phyloP scores from a whole-genome alignment of 2,329 filamentous ascomycete species.

The Xylariaceae sp. region DNA sequence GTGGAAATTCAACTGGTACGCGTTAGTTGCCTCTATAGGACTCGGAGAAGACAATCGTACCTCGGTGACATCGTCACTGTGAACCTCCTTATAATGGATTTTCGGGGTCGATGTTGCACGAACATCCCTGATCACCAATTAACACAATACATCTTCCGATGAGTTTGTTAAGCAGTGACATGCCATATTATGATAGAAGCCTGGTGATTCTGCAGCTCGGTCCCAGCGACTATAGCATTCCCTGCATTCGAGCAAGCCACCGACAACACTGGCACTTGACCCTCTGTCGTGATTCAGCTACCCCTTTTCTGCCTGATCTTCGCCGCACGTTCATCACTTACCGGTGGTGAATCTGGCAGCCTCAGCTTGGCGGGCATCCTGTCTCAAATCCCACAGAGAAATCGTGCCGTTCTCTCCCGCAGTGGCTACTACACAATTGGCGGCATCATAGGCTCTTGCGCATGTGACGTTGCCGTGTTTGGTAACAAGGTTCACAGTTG shows the following conservation, averaged over 20 bases:
- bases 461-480: slow-evolving; percentile 62
- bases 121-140: slow-evolving; percentile 48
- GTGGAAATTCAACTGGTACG: slow-evolving; percentile 57
- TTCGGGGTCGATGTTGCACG: slow-evolving; percentile 44
- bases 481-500: slow-evolving; percentile 30
- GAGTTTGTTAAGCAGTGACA: slow-evolving; percentile 9
- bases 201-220: slow-evolving; percentile 63
- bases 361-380: slow-evolving; percentile 34
- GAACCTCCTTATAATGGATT: slow-evolving; percentile 59
- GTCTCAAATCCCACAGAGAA: slow-evolving; percentile 62
- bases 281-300: slow-evolving; percentile 34
- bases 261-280: slow-evolving; percentile 54
- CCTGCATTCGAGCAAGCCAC: slow-evolving; percentile 56
- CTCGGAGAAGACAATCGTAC: slow-evolving; percentile 30
- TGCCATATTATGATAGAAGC: slow-evolving; percentile 61
- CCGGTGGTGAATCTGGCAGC: slow-evolving; percentile 42
- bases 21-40: slow-evolving; percentile 15
- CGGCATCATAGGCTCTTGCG: slow-evolving; percentile 51
- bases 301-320: background rate
- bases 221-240: slow-evolving; percentile 65
- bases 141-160: background rate
- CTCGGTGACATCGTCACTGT: slow-evolving; percentile 66
- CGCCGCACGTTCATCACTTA: slow-evolving; percentile 31
- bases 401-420: slow-evolving; percentile 69
- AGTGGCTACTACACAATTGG: slow-evolving; percentile 57